phyloP scores from a whole-genome alignment of 805 yeast genomes.

The Wickerhamiella sorbophila region DNA sequence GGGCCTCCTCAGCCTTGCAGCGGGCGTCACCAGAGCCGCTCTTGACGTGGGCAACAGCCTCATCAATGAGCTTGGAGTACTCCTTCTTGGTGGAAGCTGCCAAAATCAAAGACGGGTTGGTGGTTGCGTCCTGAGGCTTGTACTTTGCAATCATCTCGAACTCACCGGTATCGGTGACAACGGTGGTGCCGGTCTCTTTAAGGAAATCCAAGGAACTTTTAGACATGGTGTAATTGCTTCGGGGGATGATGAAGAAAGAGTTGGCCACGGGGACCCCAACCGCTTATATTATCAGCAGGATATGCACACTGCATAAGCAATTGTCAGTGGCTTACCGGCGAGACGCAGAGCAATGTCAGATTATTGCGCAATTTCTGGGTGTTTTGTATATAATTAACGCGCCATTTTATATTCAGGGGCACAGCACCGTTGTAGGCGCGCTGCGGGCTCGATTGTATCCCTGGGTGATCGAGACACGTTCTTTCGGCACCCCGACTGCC shows the following conservation, averaged over 20 bases:
- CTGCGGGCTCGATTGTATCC: too few species aligned
- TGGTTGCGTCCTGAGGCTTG: constrained; percentile 98
- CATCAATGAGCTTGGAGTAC: constrained; percentile 79
- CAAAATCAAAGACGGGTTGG: constrained; percentile 92
- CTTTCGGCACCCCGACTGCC: too few species aligned
- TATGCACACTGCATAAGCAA: too few species aligned
- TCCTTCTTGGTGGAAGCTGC: constrained; percentile 89
- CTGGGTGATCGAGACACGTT: too few species aligned
- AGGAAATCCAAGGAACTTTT: constrained; percentile 84
- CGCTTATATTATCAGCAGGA: too few species aligned
- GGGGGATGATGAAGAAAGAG: not conserved
- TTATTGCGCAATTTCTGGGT: too few species aligned
- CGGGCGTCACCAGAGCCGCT: constrained; percentile 26
- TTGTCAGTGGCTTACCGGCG: too few species aligned
- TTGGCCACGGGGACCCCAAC: too few species aligned
- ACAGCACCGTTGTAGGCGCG: too few species aligned
- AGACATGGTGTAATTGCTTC: constrained; percentile 19
- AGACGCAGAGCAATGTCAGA: too few species aligned
- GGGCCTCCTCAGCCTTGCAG: constrained; percentile 65
- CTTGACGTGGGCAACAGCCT: constrained; percentile 79
- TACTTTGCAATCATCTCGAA: constrained; percentile 92
- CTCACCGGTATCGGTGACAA: constrained; percentile 98
- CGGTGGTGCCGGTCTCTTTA: constrained; percentile 88
- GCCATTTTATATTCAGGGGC: too few species aligned
- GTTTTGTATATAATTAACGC: too few species aligned